Conservation (phyloP, 164 flowering plant genomes). For the Amborella trichopoda region DNA sequence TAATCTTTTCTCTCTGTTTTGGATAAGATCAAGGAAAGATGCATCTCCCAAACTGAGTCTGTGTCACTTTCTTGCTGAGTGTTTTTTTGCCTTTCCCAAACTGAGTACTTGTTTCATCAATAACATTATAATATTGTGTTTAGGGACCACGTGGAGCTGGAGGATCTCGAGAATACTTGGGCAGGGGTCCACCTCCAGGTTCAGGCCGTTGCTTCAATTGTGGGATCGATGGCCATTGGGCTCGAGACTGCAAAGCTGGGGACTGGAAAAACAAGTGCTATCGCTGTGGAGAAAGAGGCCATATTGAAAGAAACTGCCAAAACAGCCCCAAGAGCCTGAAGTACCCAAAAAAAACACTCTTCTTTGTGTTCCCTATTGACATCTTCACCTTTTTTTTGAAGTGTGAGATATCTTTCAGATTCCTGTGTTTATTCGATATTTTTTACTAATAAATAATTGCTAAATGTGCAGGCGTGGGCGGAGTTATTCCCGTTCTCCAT, state of each 20-base stretch:
- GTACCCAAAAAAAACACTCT: too few relatives aligned
- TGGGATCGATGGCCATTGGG: constrained; percentile 98
- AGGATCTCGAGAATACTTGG: constrained; percentile 37
- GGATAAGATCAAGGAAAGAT: too few relatives aligned
- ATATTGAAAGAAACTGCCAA: constrained; percentile 76
- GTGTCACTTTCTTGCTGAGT: too few relatives aligned
- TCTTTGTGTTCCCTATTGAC: too few relatives aligned
- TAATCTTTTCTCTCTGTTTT: too few relatives aligned
- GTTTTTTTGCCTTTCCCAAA: too few relatives aligned
- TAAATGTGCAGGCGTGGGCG: constrained; percentile 33
- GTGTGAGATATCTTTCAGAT: too few relatives aligned
- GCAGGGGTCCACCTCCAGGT: constrained; percentile 94
- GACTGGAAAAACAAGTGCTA: constrained; percentile 98
- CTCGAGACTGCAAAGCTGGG: constrained; percentile 96
- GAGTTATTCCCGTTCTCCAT: constrained; percentile 65
- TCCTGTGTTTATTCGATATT: too few relatives aligned
- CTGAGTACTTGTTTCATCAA: too few relatives aligned
- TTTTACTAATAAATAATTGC: too few relatives aligned
- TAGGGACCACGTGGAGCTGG: constrained; percentile 26
- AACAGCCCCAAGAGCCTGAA: constrained; percentile 73
- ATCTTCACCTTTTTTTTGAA: too few relatives aligned
- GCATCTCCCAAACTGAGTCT: too few relatives aligned
- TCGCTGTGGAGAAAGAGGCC: constrained; percentile 89
- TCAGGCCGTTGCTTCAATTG: constrained; percentile 96
- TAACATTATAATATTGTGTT: neutral